Evolutionary conservation across 1,284 basidiomycete genomes (phyloP).

Genomic region (Pascua sp.): DNA sequence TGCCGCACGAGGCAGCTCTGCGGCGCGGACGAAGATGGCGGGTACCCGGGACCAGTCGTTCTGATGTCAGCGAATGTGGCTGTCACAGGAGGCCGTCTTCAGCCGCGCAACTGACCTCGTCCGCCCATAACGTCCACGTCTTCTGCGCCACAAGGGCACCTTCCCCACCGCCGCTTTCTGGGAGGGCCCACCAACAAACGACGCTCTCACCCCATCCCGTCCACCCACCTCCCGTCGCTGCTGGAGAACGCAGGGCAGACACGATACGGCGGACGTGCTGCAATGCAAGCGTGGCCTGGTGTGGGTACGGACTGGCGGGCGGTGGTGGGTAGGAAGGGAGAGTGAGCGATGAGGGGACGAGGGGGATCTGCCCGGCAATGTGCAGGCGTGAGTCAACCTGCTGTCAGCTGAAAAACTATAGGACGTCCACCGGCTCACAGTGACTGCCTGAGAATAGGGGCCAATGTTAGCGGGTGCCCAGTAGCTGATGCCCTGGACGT

Average conservation of each 20-base stretch:
- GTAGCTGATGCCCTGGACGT: conserved; percentile 92
- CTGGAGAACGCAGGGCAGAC: conserved; percentile 55
- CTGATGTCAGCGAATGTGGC: conserved; percentile 21
- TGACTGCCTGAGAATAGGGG: conserved; percentile 91
- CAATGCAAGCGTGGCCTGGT: conserved; percentile 61
- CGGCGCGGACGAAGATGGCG: conserved; percentile 64
- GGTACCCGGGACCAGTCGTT: conserved; percentile 47
- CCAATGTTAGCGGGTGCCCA: conserved; percentile 99
- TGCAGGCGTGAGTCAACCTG: conserved; percentile 72
- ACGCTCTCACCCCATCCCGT: conserved; percentile 59
- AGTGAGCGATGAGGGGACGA: conserved; percentile 69
- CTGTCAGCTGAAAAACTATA: background rate
- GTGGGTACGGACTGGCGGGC: conserved; percentile 27
- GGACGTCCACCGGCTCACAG: conserved; percentile 55
- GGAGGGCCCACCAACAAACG: conserved; percentile 62
- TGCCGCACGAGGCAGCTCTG: conserved; percentile 72
- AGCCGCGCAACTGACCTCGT: conserved; percentile 2
- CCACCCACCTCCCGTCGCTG: conserved; percentile 61
- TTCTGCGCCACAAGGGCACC: conserved; percentile 51
- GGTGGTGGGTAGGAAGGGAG: conserved; percentile 58
- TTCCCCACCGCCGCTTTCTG: conserved; percentile 31
- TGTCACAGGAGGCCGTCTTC: too few relatives aligned
- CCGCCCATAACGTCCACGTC: conserved; percentile 50
- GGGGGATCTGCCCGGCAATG: conserved; percentile 91
- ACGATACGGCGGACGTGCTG: conserved; percentile 77